Percentiles rank a stretch among this genome's conserved stretches.
Evolutionary conservation across 176 grass and related monocot genomes (phyloP).

Genomic region (Urochloa ruziziensis): DNA sequence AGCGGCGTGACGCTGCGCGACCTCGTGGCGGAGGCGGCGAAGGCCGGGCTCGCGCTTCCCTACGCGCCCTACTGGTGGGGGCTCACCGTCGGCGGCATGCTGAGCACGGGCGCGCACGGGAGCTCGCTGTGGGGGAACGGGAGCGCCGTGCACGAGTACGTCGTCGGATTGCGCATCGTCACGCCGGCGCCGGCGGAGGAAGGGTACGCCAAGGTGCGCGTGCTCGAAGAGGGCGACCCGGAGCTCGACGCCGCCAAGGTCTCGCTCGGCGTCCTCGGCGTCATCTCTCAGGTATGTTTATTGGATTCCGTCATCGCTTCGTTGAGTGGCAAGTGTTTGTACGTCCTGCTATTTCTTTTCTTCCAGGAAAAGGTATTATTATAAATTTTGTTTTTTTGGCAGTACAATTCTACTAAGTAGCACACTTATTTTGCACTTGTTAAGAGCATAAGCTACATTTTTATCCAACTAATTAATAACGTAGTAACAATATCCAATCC

Average conservation of each 20-base stretch:
- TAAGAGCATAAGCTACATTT: neutral
- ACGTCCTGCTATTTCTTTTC: neutral
- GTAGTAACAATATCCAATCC: neutral
- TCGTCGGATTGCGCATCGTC: slow-evolving; percentile 62
- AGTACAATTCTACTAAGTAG: neutral
- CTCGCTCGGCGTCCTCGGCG: slow-evolving; percentile 76
- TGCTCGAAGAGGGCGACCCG: slow-evolving; percentile 37
- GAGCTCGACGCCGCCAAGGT: slow-evolving; percentile 75
- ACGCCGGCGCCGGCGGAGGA: slow-evolving; percentile 43
- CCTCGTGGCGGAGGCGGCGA: slow-evolving; percentile 34
- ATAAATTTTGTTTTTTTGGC: neutral
- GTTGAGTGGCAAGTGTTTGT: neutral
- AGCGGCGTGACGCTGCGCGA: slow-evolving; percentile 50
- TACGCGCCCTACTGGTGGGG: slow-evolving; percentile 78
- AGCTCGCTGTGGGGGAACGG: slow-evolving; percentile 79
- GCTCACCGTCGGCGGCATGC: slow-evolving; percentile 69
- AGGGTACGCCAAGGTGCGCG: slow-evolving; percentile 53
- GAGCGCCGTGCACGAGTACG: slow-evolving; percentile 84
- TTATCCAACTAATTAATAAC: neutral
- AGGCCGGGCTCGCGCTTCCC: slow-evolving; percentile 52
- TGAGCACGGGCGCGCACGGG: slow-evolving; percentile 74
- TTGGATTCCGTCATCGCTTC: neutral
- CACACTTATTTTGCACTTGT: neutral
- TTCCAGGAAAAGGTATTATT: neutral
- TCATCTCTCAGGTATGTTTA: slow-evolving; percentile 67